Base-by-base conservation (phyloP, 2,329 filamentous ascomycete species). In the Cryphonectria naterciae region DNA sequence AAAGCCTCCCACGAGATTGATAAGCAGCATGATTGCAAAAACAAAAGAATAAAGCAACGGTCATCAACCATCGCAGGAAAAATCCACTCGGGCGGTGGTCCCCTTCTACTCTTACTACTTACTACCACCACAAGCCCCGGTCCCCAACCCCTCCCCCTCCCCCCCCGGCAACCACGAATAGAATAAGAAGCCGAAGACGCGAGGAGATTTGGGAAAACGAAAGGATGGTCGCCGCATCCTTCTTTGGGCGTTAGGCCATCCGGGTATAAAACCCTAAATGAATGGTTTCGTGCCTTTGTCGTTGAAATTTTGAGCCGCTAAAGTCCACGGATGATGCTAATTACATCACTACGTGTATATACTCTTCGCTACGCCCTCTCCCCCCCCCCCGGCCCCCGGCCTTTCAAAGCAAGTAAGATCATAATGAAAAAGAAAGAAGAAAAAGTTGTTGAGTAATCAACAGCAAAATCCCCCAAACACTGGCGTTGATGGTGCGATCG, bases 111-210 rank as follows among this genome's bases (percentile, higher is more conserved):
- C 19, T 39, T 39, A 11, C 11, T 39, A 39, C 37, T 11, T 39
- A 39, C 37, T 39, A 39, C 11, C 37, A 39, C 11, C 37, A 11
- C 8, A 10, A 39, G 37, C 8, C 37, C 37, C 32, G 0, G 3
- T 4, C 32, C 32, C 32, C 32, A 1, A 1, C 28, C 28, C 28
- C 3, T 3, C 28, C 3, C 4, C 32, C 32, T 4, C 4, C 32
- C 4, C 32, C 15, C 25, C 35, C 43, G 35, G 8, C 19, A 19
- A 46, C 4, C n/a, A 32, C 49, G 46, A 52, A 52, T 52, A 15
- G 3, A 56, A 11, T 4, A 56, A 61, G 61, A 67, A 22, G 68
- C 68, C 68, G 62, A 69, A 67, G 63, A 25, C 68, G 63, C 62
- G 68, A 69, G 63, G 52, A 35, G 62, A 17, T 39, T 11, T 39